Base-by-base conservation (phyloP, 2,329 filamentous ascomycete species). In the Alternaria consortialis region DNA sequence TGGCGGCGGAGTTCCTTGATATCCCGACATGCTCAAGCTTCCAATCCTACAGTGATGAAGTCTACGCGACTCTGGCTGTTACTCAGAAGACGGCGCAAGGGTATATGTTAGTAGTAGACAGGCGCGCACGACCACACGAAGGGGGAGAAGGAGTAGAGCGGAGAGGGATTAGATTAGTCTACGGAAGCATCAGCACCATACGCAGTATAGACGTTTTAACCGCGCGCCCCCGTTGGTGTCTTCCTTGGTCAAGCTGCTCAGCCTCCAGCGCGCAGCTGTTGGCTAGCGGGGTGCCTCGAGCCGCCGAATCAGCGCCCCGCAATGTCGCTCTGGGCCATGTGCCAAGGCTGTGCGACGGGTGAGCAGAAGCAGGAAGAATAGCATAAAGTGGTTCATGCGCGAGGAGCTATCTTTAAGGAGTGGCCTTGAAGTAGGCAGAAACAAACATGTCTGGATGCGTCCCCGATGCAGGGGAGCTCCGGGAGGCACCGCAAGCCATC, bases 241-340 rank as follows among this genome's bases (percentile, higher is more conserved):
- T 53, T 44, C 53, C 53, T 54, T 53, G 50, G 64, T 65, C 63
- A 67, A 72, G 72, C 67, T 73, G 71, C 74, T 75, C 74, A 76
- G 74, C 74, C 72, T 75, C 73, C 66, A 60, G 65, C 58, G 56
- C 51, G 60, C 60, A 73, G 70, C 66, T 71, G 71, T 65, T 71
- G 67, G 63, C 61, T 72, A 71, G 74, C 65, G 74, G 72, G 70
- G 73, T 70, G 65, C 63, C 53, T 65, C 46, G 65, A 74, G 69
- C 68, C 66, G 70, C 69, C 70, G 62, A 69, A 72, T 65, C 65
- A 71, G 58, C 62, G 60, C 60, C 68, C 64, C 61, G 64, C 60
- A 46, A 34, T n/a, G 43, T 43, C 31, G 46, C 51, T 43, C 53
- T 48, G 43, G 34, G 23, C 42, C 27, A 58, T 56, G 62, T 60